Base-by-base conservation (phyloP, 2,329 filamentous ascomycete species). In the Purpureocillium lavendulum region DNA sequence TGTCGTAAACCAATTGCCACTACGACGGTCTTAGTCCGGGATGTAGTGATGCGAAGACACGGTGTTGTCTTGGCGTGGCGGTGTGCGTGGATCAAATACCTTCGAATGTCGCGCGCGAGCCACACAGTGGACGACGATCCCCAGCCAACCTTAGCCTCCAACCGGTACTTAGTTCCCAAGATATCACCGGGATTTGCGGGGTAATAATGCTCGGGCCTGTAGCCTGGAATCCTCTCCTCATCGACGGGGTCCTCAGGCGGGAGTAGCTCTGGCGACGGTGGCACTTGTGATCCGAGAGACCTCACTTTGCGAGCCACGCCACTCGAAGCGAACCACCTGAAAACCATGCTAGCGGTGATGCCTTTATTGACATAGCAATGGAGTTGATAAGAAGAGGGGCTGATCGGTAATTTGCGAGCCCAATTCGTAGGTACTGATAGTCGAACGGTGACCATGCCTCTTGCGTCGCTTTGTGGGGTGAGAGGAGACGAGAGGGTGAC, bases 81-180 rank as follows among this genome's bases (percentile, higher is more conserved):
- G 24, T 36, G 11, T 36, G 21, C 5, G n/a, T 18, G 15, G 18
- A 38, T 26, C 15, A 15, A 4, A 17, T 42, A 42, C 32, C 36
- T 30, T 14, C 14, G 15, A 30, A 29, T 35, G 32, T 46, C 44
- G 38, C 40, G 35, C 13, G 59, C 57, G 21, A 65, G 49, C 61
- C 62, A 65, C 18, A 63, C 61, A 4, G 60, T 65, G 8, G 60
- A 65, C 18, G 49, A 54, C 10, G 55, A 51, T 16, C 60, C 61
- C 46, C 52, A 63, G 17, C 60, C 61, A 38, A 65, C 42, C 45
- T 65, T 64, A 11, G 50, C 48, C 5, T 54, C 40, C 4, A 64
- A 45, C 39, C 59, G 45, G 43, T 65, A 65, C 43, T 51, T 45
- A 31, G 48, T 42, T 32, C 57, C 48, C 26, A 64, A 45, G 15